phyloP scores from a whole-genome alignment of 768 basidiomycete species.

The Macrocybe gigantea region DNA sequence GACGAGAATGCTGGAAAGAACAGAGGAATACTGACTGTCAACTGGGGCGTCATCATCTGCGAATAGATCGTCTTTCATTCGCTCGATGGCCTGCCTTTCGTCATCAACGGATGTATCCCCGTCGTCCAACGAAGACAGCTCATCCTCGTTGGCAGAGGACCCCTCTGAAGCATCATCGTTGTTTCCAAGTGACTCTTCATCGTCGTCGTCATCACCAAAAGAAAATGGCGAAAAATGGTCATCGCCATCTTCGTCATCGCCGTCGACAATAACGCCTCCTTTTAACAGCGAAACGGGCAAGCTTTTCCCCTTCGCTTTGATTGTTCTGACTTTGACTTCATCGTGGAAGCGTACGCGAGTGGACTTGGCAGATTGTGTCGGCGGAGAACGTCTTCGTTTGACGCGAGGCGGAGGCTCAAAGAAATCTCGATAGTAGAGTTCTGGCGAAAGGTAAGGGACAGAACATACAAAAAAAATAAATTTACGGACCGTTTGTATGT shows the following conservation, averaged over 20 bases:
- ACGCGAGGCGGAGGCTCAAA: slow-evolving; percentile 55
- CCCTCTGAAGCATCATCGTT: slow-evolving; percentile 17
- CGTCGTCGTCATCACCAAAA: slow-evolving; percentile 25
- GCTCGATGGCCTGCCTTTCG: slow-evolving; percentile 44
- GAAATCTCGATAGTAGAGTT: slow-evolving; percentile 71
- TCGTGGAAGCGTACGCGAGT: slow-evolving; percentile 75
- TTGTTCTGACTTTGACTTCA: slow-evolving; percentile 75
- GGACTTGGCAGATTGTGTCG: slow-evolving; percentile 11
- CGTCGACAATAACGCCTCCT: slow-evolving; percentile 20
- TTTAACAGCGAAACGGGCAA: slow-evolving; percentile 43
- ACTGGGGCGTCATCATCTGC: slow-evolving; percentile 60
- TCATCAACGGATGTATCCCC: slow-evolving; percentile 19
- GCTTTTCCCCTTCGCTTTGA: slow-evolving; percentile 66
- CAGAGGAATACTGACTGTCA: slow-evolving; percentile 18
- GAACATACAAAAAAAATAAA: slow-evolving; percentile 3
- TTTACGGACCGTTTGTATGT: not conserved
- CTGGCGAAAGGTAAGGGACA: slow-evolving; percentile 26
- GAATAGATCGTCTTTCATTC: slow-evolving; percentile 75
- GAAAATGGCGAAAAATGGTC: slow-evolving; percentile 11
- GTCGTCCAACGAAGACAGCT: slow-evolving; percentile 43
- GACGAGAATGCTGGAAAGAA: slow-evolving; percentile 8
- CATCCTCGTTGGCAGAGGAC: slow-evolving; percentile 24
- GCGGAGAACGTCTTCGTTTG: slow-evolving; percentile 13
- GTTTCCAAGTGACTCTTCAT: slow-evolving; percentile 14
- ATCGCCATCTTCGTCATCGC: slow-evolving; percentile 27